Percentiles rank a stretch among this genome's conserved stretches.
These are phyloP conservation scores for Platanthera zijinensis DNA, from an alignment of 106 monocot genomes.

Conservation along the genomic window DNA sequence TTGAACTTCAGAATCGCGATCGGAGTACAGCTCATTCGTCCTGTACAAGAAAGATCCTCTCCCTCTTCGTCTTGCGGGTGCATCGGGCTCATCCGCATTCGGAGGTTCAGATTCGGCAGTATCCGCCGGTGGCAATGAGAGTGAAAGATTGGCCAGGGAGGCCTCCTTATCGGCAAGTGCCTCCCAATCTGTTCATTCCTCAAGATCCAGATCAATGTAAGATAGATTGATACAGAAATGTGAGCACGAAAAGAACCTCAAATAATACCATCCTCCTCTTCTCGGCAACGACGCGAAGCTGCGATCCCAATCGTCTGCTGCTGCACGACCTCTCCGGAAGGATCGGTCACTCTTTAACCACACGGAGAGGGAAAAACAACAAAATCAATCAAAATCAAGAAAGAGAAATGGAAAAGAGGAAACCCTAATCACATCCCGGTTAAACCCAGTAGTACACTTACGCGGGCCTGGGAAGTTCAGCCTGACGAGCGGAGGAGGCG, in stretches of 20 bases:
- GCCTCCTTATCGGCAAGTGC: conserved; percentile 25
- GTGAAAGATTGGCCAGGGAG: background rate
- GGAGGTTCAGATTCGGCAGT: background rate
- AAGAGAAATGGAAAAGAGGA: background rate
- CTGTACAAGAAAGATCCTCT: conserved; percentile 42
- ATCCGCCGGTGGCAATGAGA: conserved; percentile 4
- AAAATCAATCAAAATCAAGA: background rate
- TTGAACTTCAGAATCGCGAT: conserved; percentile 24
- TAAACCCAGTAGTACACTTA: background rate
- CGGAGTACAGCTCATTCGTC: conserved; percentile 44
- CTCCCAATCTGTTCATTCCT: conserved; percentile 44
- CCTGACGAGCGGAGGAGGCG: conserved; percentile 5
- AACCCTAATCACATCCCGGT: background rate
- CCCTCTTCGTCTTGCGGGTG: conserved; percentile 22
- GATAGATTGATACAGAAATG: background rate
- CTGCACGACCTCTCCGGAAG: background rate
- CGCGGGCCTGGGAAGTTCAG: background rate
- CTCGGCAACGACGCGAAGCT: background rate
- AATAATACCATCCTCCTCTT: conserved; percentile 18
- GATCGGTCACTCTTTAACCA: conserved; percentile 8
- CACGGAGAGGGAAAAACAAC: background rate
- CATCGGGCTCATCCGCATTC: background rate
- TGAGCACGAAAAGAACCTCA: background rate
- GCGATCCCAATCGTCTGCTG: background rate
- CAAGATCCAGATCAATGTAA: background rate